Percentiles rank a stretch among this genome's conserved stretches.
These are phyloP conservation scores for Saccharum spontaneum DNA, from an alignment of 176 grass and related monocot species.

Conservation along the genomic window DNA sequence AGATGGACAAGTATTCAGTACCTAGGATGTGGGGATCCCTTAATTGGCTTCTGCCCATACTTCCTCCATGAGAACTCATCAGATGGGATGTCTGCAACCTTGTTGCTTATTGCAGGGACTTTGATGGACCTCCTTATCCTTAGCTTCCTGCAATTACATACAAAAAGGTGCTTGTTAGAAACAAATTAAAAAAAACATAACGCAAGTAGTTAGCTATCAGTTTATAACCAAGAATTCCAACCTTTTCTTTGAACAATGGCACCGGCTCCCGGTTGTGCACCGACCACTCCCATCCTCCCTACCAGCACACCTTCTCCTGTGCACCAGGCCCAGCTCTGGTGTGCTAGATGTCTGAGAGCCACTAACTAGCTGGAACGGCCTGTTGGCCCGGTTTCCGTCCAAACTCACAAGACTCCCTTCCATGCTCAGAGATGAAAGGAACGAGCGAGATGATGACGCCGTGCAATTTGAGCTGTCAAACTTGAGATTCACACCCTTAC, in stretches of 20 bases:
- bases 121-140: slow-evolving; percentile 94
- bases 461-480: slow-evolving; percentile 83
- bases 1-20: slow-evolving; percentile 37
- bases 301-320: slow-evolving; percentile 64
- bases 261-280: slow-evolving; percentile 58
- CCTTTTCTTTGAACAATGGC: slow-evolving; percentile 99
- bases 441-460: slow-evolving; percentile 73
- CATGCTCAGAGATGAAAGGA: slow-evolving; percentile 86
- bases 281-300: slow-evolving; percentile 73
- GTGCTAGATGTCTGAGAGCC: slow-evolving; percentile 69
- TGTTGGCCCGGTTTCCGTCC: slow-evolving; percentile 56
- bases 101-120: slow-evolving; percentile 95
- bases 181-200: background rate
- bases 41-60: slow-evolving; percentile 99
- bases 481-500: slow-evolving; percentile 65
- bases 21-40: slow-evolving; percentile 98
- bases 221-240: slow-evolving; percentile 23
- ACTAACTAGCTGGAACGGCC: slow-evolving; percentile 65
- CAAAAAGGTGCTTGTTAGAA: background rate
- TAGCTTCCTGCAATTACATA: slow-evolving; percentile 59
- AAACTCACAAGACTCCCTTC: slow-evolving; percentile 80
- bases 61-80: slow-evolving; percentile 98
- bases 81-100: slow-evolving; percentile 85
- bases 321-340: slow-evolving; percentile 51
- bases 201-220: background rate